Base-by-base conservation (phyloP, 2,329 filamentous ascomycete genomes). In the Botryosphaeria dothidea region DNA sequence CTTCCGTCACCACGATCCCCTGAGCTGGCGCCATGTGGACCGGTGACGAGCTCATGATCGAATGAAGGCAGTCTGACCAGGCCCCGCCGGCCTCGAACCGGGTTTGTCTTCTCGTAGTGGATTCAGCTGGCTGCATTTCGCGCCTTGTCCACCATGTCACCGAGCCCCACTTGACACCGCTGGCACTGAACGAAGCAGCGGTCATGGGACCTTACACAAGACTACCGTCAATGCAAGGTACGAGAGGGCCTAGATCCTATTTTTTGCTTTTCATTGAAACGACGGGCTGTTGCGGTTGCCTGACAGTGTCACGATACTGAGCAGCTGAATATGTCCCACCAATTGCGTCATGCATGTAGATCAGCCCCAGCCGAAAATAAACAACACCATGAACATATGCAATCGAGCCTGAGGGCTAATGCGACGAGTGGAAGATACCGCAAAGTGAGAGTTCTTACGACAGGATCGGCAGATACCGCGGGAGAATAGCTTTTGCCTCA, bases 11-110 rank as follows among this genome's bases (percentile, higher is more conserved):
- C 34, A 41, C 21, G 11, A 38, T 62, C 45, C 60, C 60, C 45
- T 62, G 45, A 51, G 60, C 45, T 62, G 31, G 29, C 60, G 48
- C 46, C 48, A 62, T 62, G 48, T 62, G 45, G 60, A 43, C 48
- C 34, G 34, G 17, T 51, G 21, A 41, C 23, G 60, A 19, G n/a
- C 56, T 21, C 56, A 29, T 36, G n/a, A 34, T 46, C 41, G 38
- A 46, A 25, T n/a, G 41, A 46, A 46, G 2, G 13, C 9, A 23
- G n/a, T 29, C 17, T 25, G n/a, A 46, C 25, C 23, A 19, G n/a
- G 23, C 25, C 6, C 45, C 8, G 23, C 36, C 23, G 11, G 19
- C 23, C 38, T 25, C 25, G 23, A 41, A 60, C n/a, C 41, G 34
- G 56, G 56, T 46, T 60, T 46, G 3, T 17, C 56, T 31, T 17